Conservation (phyloP, 306 rosid genomes). For the Medicago ruthenica region DNA sequence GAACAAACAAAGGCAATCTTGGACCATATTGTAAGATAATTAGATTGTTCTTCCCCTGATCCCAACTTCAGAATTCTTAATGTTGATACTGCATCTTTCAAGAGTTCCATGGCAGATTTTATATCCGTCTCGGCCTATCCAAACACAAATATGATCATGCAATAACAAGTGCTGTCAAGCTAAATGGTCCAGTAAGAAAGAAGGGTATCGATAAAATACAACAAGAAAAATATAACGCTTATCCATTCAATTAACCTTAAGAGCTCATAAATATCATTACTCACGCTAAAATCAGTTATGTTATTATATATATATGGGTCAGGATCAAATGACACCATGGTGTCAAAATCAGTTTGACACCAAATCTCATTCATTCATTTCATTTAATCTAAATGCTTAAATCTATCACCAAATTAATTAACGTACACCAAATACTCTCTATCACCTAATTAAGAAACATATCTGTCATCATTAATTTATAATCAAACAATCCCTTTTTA, state of each 20-base stretch:
- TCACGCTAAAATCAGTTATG: background rate
- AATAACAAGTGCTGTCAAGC: constrained; percentile 43
- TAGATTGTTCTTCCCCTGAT: constrained; percentile 70
- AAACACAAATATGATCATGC: constrained; percentile 44
- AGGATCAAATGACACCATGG: no score
- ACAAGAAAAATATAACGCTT: constrained; percentile 27
- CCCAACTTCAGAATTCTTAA: constrained; percentile 70
- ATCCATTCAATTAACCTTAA: constrained; percentile 29
- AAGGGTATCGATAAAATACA: constrained; percentile 5
- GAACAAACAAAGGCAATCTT: constrained; percentile 62
- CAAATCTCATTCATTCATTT: no score
- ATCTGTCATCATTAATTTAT: no score
- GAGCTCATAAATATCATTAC: constrained; percentile 12
- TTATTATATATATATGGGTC: constrained; percentile 13
- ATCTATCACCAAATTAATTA: no score
- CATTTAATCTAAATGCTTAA: no score
- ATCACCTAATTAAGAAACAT: no score
- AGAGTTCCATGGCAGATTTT: constrained; percentile 73
- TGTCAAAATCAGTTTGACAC: no score
- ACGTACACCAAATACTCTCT: no score
- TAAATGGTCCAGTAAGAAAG: constrained; percentile 27
- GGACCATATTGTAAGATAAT: constrained; percentile 73
- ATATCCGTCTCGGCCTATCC: constrained; percentile 75
- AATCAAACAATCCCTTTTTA: no score
- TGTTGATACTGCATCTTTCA: constrained; percentile 61